Percentiles rank a stretch among this genome's conserved stretches.
These are phyloP conservation scores for Aspergillus eucalypticola DNA, from an alignment of 2,329 filamentous ascomycete genomes.

Conservation along the genomic window DNA sequence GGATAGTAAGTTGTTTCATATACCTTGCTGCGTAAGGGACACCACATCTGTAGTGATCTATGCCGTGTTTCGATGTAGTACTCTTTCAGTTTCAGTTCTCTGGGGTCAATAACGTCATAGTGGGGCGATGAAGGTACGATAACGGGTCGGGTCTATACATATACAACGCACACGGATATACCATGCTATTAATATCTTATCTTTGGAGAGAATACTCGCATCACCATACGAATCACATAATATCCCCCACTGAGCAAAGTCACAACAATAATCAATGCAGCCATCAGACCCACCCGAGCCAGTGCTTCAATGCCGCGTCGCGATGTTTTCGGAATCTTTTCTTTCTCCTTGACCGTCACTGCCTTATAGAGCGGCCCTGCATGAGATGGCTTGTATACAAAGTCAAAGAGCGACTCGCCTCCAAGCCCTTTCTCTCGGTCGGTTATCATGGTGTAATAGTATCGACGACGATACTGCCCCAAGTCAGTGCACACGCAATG, in stretches of 20 bases:
- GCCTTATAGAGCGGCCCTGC: too few species aligned
- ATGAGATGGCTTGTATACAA: conserved; percentile 58
- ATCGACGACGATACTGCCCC: conserved; percentile 45
- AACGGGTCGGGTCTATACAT: neutral
- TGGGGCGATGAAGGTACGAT: neutral
- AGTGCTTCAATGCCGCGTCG: conserved; percentile 29
- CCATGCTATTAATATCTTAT: neutral
- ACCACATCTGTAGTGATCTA: too few species aligned
- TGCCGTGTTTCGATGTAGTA: neutral
- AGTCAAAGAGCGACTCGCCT: conserved; percentile 64
- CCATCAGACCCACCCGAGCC: conserved; percentile 29
- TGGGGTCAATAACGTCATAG: neutral
- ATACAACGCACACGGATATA: neutral
- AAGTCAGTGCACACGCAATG: neutral
- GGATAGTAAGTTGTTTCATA: too few species aligned
- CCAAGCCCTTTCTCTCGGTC: conserved; percentile 66
- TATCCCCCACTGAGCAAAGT: conserved; percentile 13
- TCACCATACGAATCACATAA: conserved; percentile 8
- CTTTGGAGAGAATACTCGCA: neutral
- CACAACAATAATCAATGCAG: conserved; percentile 17
- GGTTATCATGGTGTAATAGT: conserved; percentile 63
- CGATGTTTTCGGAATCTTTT: conserved; percentile 16
- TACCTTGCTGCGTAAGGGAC: too few species aligned
- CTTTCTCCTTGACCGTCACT: too few species aligned
- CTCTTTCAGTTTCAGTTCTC: neutral